Conservation (phyloP, 148 eudicot genomes). For the Heliosperma pusillum region DNA sequence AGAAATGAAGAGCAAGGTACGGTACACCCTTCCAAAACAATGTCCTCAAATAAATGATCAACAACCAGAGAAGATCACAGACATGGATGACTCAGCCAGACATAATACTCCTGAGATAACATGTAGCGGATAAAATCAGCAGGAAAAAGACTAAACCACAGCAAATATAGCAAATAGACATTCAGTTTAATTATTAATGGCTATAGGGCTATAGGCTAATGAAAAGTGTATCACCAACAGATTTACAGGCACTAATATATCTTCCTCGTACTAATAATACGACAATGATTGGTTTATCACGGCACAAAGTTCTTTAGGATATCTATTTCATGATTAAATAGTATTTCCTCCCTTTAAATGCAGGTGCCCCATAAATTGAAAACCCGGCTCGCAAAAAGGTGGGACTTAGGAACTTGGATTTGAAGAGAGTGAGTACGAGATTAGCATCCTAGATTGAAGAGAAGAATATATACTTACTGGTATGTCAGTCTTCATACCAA, state of each 20-base stretch:
- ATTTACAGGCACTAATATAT: neutral
- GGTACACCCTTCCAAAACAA: no score
- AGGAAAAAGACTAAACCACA: slow-evolving; percentile 24
- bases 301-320: neutral
- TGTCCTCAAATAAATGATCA: no score
- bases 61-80: no score
- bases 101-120: slow-evolving; percentile 15
- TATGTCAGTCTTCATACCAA: slow-evolving; percentile 97
- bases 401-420: no score
- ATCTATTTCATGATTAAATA: slow-evolving; percentile 10
- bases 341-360: no score
- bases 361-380: no score
- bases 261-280: slow-evolving; percentile 1
- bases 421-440: neutral
- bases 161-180: neutral
- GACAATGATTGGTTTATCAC: neutral
- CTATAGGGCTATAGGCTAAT: no score
- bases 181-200: no score
- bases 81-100: no score
- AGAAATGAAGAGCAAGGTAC: no score
- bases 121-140: slow-evolving; percentile 7
- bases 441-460: neutral
- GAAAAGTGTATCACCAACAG: no score
- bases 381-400: no score
- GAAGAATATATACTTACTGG: slow-evolving; percentile 51